Percentiles rank a stretch among this genome's conserved stretches.
These are phyloP conservation scores for Backusella morwellensis DNA, from an alignment of 192 early-diverging fungal genomes.

Conservation along the genomic window DNA sequence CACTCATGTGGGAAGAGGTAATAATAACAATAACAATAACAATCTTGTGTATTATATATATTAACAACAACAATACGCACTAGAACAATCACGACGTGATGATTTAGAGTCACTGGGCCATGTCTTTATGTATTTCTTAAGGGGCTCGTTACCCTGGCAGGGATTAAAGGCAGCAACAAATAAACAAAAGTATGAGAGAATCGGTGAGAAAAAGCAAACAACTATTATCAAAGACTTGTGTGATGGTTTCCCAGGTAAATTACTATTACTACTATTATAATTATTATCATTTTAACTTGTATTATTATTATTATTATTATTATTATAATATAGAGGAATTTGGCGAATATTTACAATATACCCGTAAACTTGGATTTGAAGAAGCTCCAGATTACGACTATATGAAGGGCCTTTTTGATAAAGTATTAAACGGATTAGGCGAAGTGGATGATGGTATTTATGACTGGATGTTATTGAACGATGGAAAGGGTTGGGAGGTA, in stretches of 20 bases:
- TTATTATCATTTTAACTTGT: not conserved
- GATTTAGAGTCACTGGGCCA: slow-evolving; percentile 97
- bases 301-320: not conserved
- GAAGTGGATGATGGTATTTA: slow-evolving; percentile 89
- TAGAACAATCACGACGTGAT: slow-evolving; percentile 96
- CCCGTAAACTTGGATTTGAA: slow-evolving; percentile 89
- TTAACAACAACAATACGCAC: slow-evolving; percentile 45
- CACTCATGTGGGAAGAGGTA: slow-evolving; percentile 91
- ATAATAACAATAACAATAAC: not conserved
- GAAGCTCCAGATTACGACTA: slow-evolving; percentile 96
- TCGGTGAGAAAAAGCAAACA: slow-evolving; percentile 96
- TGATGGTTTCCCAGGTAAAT: slow-evolving; percentile 76
- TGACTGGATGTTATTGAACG: slow-evolving; percentile 85
- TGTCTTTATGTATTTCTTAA: slow-evolving; percentile 97
- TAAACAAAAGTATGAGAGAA: slow-evolving; percentile 99
- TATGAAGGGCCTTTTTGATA: slow-evolving; percentile 79
- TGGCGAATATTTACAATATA: slow-evolving; percentile 83
- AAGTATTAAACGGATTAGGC: slow-evolving; percentile 64
- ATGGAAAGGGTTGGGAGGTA: slow-evolving; percentile 54
- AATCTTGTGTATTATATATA: not conserved
- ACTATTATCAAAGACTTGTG: slow-evolving; percentile 87
- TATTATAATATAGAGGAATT: slow-evolving; percentile 67
- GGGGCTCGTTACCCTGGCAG: slow-evolving; percentile 94
- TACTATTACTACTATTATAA: not conserved
- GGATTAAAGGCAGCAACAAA: slow-evolving; percentile 96